Evolutionary conservation across 2,329 filamentous ascomycete species (phyloP), one percentile per base, ranked within the genome.

Genomic region (Alternaria arbusti): DNA sequence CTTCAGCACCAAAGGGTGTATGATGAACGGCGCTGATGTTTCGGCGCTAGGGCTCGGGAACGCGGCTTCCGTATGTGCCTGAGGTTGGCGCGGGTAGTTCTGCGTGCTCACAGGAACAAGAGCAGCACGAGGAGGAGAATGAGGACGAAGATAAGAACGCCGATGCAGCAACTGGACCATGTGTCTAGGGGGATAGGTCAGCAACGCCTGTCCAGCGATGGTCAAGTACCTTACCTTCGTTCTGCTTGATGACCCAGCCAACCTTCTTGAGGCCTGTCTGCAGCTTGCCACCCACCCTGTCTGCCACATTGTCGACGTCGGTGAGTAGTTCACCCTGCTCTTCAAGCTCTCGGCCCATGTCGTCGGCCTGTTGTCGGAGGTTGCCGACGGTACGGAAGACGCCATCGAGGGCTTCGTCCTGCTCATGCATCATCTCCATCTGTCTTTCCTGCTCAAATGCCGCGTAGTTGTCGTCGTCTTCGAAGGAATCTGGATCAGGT

Each of bases 301-400:
- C 94, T 5, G 93, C 93, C 60, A 97, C 85, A 28, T 86, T 87
- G 80, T 98, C 95, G 44, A 96, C 91, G 56, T 92, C 90, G 67
- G 96, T 90, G 61, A 99, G 85, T 87, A 98, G 91, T 79, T 94
- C 92, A 22, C 87, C 87, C 85, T 99, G 96, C 83, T 99, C 96
- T 81, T 97, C 96, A 49, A 99, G 85, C 83, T 99, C 96, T 61
- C 95, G 86, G 2, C 96, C 95, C 95, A 99, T 99, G 72, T 94
- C 92, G 80, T 96, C 90, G 2, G 96, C 96, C 85, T 98, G 96
- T 76, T 91, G 86, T 59, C 95, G 86, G 76, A 99, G 82, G 77
- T 94, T 97, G 3, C 94, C 95, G 23, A 99, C 96, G 1, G 95
- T 98, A 70, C 90, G 88, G 78, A 96, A 97, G 50, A 99, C 95